Percentiles rank a stretch among this genome's conserved stretches.
phyloP scores from a whole-genome alignment of 2,329 filamentous ascomycete species.

The Stemphylium beticola region DNA sequence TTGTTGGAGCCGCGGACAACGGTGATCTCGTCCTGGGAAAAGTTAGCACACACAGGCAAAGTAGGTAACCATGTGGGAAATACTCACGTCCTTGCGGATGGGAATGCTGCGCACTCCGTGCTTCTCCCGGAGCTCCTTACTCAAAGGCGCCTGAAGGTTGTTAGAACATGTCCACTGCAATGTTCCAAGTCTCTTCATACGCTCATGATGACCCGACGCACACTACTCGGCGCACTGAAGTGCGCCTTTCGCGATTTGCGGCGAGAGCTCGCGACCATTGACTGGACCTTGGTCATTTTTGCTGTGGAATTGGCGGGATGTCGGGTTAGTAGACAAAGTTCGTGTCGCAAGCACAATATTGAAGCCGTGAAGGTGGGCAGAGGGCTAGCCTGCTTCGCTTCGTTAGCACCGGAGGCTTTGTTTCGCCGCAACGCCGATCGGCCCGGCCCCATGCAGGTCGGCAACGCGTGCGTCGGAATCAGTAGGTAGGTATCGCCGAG shows the following conservation, averaged over 20 bases:
- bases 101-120: conserved; percentile 93
- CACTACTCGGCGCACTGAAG: conserved; percentile 92
- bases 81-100: conserved; percentile 80
- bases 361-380: conserved; percentile 18
- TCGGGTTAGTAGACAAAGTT: conserved; percentile 37
- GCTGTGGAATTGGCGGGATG: conserved; percentile 43
- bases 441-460: background rate
- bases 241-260: conserved; percentile 99
- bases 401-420: conserved; percentile 16
- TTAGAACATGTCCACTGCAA: conserved; percentile 39
- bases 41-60: conserved; percentile 34
- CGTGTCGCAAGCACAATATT: conserved; percentile 27
- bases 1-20: conserved; percentile 94
- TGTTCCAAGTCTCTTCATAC: conserved; percentile 71
- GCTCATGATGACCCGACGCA: conserved; percentile 91
- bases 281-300: conserved; percentile 77
- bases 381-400: conserved; percentile 17
- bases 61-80: conserved; percentile 42
- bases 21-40: conserved; percentile 73
- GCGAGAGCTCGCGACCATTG: conserved; percentile 74
- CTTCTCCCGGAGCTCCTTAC: conserved; percentile 94
- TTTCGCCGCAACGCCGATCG: conserved; percentile 10
- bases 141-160: conserved; percentile 47
- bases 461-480: background rate
- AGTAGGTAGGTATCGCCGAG: background rate